Evolutionary conservation across 2,329 filamentous ascomycete species (phyloP), one percentile per base, ranked within the genome.

Genomic region (Hymenoscyphus infarciens): DNA sequence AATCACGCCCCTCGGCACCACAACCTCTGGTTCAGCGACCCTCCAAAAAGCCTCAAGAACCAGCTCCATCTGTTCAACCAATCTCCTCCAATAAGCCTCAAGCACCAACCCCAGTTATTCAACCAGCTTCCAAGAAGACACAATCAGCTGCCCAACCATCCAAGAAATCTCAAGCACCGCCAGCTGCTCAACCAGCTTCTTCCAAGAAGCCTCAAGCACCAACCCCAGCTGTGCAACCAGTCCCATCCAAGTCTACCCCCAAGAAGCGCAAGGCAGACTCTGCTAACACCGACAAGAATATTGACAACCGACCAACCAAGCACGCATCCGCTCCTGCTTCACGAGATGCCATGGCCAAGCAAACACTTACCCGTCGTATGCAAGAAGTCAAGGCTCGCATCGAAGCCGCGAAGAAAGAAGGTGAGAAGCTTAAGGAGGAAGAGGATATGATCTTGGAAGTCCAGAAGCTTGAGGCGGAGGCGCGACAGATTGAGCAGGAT

Each of bases 181-280:
- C 16, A 8, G 16, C 2, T 13, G 16, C 16, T 49, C 15, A 52
- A 25, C 45, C 45, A 52, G 33, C 13, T 19, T 3, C 42, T 10
- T 52, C 45, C 45, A 52, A 22, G 19, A 19, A 52, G 11, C 4
- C 35, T 16, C 11, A 5, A 16, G 13, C 5, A 15, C 5, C 3
- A 10, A n/a, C 45, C n/a, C 10, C 16, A 8, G 16, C 2, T 13
- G 10, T n/a, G 2, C 11, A 25, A 19, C 11, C 25, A 19, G 25
- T 27, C 25, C 25, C 25, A 27, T 27, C 25, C 25, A 27, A 27
- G 25, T 27, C 7, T 6, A 42, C 22, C 22, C 5, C 4, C 39
- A 29, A 56, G 22, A 65, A 65, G 49, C 57, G 63, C 49, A 65
- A 65, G 56, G 55, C 55, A 8, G 38, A 49, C 13, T 8, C 61